Percentiles rank a stretch among this genome's conserved stretches.
Evolutionary conservation across 148 eudicot genomes (phyloP).

Genomic region (Rhododendron ferrugineum): DNA sequence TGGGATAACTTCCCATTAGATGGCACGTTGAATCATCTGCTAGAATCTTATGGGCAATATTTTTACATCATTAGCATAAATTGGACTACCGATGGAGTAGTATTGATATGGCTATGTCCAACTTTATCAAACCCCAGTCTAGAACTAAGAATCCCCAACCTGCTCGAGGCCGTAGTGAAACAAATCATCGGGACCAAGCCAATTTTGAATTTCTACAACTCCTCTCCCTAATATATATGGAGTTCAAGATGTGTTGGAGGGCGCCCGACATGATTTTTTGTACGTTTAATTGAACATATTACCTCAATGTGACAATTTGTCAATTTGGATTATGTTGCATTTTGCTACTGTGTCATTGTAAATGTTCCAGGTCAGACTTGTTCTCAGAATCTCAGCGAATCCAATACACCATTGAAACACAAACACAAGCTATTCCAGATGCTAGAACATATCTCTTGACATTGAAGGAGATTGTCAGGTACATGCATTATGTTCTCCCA

Average conservation of each 20-base stretch:
- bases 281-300: background rate
- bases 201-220: too few species aligned
- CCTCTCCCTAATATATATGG: too few species aligned
- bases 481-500: slow-evolving; percentile 15
- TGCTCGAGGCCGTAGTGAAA: background rate
- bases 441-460: slow-evolving; percentile 69
- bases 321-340: background rate
- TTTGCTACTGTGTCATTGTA: background rate
- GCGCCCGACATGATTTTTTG: background rate
- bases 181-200: background rate
- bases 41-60: too few species aligned
- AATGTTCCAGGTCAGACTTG: slow-evolving; percentile 59
- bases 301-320: background rate
- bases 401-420: slow-evolving; percentile 52
- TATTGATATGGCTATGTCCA: background rate
- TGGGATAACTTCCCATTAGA: too few species aligned
- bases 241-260: too few species aligned
- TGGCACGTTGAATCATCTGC: too few species aligned
- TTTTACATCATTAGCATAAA: background rate
- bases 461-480: slow-evolving; percentile 67
- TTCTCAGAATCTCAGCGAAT: slow-evolving; percentile 72
- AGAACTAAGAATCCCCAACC: background rate
- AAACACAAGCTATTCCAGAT: slow-evolving; percentile 61
- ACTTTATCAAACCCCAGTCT: background rate
- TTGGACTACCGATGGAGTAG: background rate